Conservation (phyloP, 768 basidiomycete species). For the Leucocoprinus birnbaumii region DNA sequence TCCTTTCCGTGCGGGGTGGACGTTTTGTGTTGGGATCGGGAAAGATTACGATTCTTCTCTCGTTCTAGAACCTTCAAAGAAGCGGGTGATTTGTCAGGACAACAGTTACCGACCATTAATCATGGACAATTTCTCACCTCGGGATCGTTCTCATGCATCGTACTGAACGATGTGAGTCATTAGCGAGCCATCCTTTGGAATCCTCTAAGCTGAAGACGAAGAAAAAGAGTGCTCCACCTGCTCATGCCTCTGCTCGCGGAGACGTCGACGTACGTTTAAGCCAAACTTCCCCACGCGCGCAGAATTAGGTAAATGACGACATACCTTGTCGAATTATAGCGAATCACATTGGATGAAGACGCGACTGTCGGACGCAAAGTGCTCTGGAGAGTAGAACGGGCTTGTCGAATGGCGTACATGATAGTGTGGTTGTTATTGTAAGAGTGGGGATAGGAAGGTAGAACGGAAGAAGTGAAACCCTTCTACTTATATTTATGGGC, state of each 20-base stretch:
- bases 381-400: not conserved
- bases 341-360: not conserved
- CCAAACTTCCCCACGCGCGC: not conserved
- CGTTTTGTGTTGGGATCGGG: conserved; percentile 39
- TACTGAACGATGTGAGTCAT: conserved; percentile 27
- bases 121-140: conserved; percentile 29
- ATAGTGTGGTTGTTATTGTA: not conserved
- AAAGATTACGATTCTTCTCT: conserved; percentile 52
- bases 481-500: conserved; percentile 7
- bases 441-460: not conserved
- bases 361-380: not conserved
- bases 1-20: conserved; percentile 42
- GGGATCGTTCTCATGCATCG: conserved; percentile 60
- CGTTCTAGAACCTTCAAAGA: conserved; percentile 40
- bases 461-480: conserved; percentile 2
- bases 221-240: conserved; percentile 5
- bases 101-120: not conserved
- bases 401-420: conserved; percentile 3
- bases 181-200: not conserved
- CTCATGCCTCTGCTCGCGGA: not conserved
- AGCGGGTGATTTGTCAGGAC: not conserved
- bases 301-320: not conserved
- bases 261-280: not conserved
- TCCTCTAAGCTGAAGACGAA: not conserved
- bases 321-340: conserved; percentile 6